These are phyloP conservation scores for Chlorella sp. DNA, from an alignment of 139 green algal genomes.

Conservation along the genomic window DNA sequence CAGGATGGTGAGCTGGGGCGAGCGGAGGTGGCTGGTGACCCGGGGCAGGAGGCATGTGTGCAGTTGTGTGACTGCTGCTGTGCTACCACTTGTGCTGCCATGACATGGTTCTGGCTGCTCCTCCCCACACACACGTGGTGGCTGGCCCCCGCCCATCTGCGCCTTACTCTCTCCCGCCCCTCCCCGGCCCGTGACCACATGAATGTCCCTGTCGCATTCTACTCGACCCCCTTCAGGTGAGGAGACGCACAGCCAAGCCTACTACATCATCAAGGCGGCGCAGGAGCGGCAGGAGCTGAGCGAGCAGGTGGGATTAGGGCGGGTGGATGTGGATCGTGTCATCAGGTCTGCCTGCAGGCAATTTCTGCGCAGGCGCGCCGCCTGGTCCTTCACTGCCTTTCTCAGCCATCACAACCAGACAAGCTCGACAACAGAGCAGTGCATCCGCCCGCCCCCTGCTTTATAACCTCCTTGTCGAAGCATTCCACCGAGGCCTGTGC, in stretches of 20 bases:
- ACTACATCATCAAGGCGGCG: conserved; percentile 92
- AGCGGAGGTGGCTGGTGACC: background rate
- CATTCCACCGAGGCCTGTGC: background rate
- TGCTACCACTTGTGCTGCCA: background rate
- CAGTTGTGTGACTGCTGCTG: background rate
- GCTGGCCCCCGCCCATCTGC: background rate
- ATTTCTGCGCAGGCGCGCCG: too few species aligned
- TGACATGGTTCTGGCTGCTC: background rate
- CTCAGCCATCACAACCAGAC: too few species aligned
- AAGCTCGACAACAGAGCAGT: too few species aligned
- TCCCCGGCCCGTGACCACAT: background rate
- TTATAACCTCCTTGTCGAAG: too few species aligned
- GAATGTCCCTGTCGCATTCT: background rate
- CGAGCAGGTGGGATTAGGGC: conserved; percentile 32
- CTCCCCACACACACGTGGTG: background rate
- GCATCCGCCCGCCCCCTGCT: too few species aligned
- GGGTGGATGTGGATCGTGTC: background rate
- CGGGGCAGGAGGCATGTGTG: background rate
- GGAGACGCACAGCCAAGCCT: conserved; percentile 76
- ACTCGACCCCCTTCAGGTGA: conserved; percentile 32
- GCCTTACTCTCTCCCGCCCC: background rate
- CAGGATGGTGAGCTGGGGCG: conserved; percentile 9
- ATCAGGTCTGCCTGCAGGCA: background rate
- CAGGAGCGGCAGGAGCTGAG: conserved; percentile 87
- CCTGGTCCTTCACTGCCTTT: too few species aligned